Percentiles rank a stretch among this genome's conserved stretches.
Evolutionary conservation across 2,329 filamentous ascomycete species (phyloP).

Genomic region (Cadophora malorum): DNA sequence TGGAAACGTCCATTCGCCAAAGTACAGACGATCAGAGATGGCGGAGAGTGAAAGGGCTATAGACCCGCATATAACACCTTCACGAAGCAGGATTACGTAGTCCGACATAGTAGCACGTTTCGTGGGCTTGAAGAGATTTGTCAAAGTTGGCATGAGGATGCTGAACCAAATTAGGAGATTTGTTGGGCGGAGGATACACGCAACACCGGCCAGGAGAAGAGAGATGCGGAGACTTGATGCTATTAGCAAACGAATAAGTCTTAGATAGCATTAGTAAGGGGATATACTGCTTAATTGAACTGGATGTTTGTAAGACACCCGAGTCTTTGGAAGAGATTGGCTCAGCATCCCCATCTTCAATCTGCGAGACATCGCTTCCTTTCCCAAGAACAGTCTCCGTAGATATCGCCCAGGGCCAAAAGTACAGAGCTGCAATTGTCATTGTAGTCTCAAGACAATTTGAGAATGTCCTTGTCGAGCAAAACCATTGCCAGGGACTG

Average conservation of each 20-base stretch:
- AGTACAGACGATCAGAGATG: slow-evolving; percentile 78
- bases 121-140: slow-evolving; percentile 50
- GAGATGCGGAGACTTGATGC: slow-evolving; percentile 62
- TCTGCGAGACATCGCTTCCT: slow-evolving; percentile 27
- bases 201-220: slow-evolving; percentile 77
- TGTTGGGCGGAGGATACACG: slow-evolving; percentile 87
- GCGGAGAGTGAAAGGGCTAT: slow-evolving; percentile 68
- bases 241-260: slow-evolving; percentile 19
- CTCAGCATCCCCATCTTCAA: slow-evolving; percentile 44
- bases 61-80: slow-evolving; percentile 69
- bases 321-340: slow-evolving; percentile 31
- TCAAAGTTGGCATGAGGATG: slow-evolving; percentile 62
- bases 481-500: slow-evolving; percentile 97
- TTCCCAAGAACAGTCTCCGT: slow-evolving; percentile 37
- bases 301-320: slow-evolving; percentile 37
- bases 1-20: slow-evolving; percentile 86
- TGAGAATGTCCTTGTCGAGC: slow-evolving; percentile 89
- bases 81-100: slow-evolving; percentile 62
- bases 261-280: background rate
- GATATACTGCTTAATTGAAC: slow-evolving; percentile 46
- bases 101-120: slow-evolving; percentile 44
- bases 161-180: slow-evolving; percentile 85
- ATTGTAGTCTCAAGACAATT: slow-evolving; percentile 93
- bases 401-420: slow-evolving; percentile 86
- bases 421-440: slow-evolving; percentile 77